Evolutionary conservation across 225 moss, liverwort and hornwort species (phyloP), one percentile per base, ranked within the genome.

Genomic region (Bryum argenteum): DNA sequence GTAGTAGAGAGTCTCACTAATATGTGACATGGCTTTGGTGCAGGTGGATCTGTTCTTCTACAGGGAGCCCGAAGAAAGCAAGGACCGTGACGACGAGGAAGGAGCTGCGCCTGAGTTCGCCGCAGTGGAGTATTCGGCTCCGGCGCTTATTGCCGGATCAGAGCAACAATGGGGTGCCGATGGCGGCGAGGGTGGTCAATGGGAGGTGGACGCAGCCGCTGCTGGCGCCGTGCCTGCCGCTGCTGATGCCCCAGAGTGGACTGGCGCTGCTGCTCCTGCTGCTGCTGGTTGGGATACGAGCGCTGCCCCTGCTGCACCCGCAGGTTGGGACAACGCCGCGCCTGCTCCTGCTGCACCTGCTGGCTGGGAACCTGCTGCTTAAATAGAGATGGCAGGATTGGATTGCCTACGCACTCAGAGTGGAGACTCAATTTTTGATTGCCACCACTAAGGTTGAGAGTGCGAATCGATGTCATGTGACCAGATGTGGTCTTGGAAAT

Each of bases 21-120:
- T 40, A 33, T 4, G 45, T 60, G 37, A 11, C 55, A 8, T 62
- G 24, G 9, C 2, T 65, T 33, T 23, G 24, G 11, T 71, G 47
- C 26, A 80, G 80, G 80, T 80, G 65, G 75, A 80, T 66, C 71
- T 75, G 39, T 80, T 80, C 39, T 80, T 80, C 65, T 80, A 80
- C 21, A 59, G 75, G 3, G 80, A 80, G 66, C 80, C 75, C 0
- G 80, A 80, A 61, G 80, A 80, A 39, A 71, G 59, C 47, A 80
- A 80, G 75, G 80, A 80, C 24, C 80, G 75, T 5, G 80, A 75
- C 40, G 80, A 80, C 16, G 80, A 80, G 71, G 80, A 80, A 61
- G 80, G 75, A 60, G 80, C 80, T 0, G 71, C 80, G 15, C 75
- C 75, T 5, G 80, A 80, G 9, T 80, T 80, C 18, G 80, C 75